phyloP scores from a whole-genome alignment of 805 yeast genomes.

The Cyberlindnera mycetangii region DNA sequence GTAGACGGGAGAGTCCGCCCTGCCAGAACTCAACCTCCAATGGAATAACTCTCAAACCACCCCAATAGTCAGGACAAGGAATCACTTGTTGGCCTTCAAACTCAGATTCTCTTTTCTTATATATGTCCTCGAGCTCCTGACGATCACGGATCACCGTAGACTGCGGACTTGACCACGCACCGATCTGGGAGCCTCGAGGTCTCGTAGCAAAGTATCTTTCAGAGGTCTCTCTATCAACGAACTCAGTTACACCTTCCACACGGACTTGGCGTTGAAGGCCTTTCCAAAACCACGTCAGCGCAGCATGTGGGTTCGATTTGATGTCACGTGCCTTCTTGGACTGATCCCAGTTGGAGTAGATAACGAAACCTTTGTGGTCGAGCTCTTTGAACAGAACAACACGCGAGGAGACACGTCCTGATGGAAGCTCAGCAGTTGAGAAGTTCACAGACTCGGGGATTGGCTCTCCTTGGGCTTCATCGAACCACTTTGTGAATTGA shows the following conservation, averaged over 20 bases:
- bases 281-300: conserved; percentile 91
- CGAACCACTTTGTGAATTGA: conserved; percentile 85
- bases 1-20: conserved; percentile 86
- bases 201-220: conserved; percentile 79
- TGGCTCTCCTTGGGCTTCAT: conserved; percentile 63
- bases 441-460: conserved; percentile 84
- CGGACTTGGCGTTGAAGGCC: conserved; percentile 88
- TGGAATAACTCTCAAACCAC: conserved; percentile 87
- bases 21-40: conserved; percentile 96
- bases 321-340: conserved; percentile 80
- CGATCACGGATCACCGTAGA: conserved; percentile 56
- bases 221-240: conserved; percentile 67
- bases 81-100: conserved; percentile 63
- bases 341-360: conserved; percentile 89
- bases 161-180: conserved; percentile 97
- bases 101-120: conserved; percentile 45
- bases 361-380: conserved; percentile 77
- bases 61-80: conserved; percentile 95
- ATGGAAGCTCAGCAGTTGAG: conserved; percentile 85
- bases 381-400: conserved; percentile 86
- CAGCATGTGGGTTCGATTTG: conserved; percentile 69
- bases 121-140: conserved; percentile 57
- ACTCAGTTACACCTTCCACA: conserved; percentile 82
- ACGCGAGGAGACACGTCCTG: conserved; percentile 87
- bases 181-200: conserved; percentile 90